Evolutionary conservation across 2,329 filamentous ascomycete genomes (phyloP).

Genomic region (Helotiales sp.): DNA sequence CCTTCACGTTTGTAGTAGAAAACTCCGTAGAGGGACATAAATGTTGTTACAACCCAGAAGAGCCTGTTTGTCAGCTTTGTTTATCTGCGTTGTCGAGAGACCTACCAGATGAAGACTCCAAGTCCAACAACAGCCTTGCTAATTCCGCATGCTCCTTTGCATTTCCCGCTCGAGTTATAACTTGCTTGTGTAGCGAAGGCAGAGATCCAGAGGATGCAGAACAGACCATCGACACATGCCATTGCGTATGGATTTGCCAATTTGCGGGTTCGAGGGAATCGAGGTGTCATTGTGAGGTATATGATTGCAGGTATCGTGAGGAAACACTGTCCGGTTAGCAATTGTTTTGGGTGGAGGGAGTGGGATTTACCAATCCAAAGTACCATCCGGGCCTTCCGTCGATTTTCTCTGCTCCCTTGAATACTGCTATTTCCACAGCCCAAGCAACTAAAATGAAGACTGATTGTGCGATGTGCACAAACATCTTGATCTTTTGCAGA

Average conservation of each 20-base stretch:
- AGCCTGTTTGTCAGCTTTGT: conserved; percentile 48
- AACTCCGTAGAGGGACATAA: conserved; percentile 64
- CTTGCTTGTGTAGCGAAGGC: conserved; percentile 69
- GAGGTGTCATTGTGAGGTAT: conserved; percentile 67
- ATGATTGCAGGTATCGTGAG: conserved; percentile 67
- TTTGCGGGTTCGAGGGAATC: conserved; percentile 64
- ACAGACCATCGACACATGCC: conserved; percentile 61
- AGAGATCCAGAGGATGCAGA: conserved; percentile 67
- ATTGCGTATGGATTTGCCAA: conserved; percentile 67
- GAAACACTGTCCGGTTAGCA: conserved; percentile 58
- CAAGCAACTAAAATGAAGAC: conserved; percentile 60
- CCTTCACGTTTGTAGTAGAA: conserved; percentile 67
- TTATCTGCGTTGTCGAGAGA: conserved; percentile 9
- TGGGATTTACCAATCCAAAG: conserved; percentile 62
- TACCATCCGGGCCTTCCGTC: conserved; percentile 66
- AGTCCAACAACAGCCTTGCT: conserved; percentile 68
- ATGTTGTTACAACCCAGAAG: conserved; percentile 58
- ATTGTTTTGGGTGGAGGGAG: neutral
- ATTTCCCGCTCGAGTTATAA: conserved; percentile 62
- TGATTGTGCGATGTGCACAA: conserved; percentile 61
- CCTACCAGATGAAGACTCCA: conserved; percentile 67
- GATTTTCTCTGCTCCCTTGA: conserved; percentile 56
- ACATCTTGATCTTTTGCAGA: conserved; percentile 54
- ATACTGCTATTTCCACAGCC: conserved; percentile 64
- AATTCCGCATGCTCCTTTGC: conserved; percentile 60